A percentile compares a stretch with the other conserved stretches of the same genome.
phyloP scores from a whole-genome alignment of 768 basidiomycete species.

The Tricholoma furcatifolium region DNA sequence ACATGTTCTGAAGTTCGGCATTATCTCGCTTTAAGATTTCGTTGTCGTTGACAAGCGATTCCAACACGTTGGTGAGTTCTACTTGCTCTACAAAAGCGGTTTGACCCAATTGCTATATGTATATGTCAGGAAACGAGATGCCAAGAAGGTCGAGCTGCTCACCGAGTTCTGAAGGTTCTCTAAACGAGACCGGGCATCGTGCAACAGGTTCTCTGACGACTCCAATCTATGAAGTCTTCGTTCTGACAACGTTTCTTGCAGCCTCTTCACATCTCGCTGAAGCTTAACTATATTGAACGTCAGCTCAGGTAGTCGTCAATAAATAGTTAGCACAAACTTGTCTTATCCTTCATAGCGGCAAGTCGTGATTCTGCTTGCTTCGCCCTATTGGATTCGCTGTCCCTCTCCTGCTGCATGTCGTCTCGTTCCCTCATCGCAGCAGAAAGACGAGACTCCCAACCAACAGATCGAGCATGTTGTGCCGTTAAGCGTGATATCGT shows the following conservation, averaged over 20 bases:
- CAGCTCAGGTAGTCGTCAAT: conserved; percentile 1
- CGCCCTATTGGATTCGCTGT: conserved; percentile 66
- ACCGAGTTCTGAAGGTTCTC: conserved; percentile 62
- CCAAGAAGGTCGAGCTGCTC: conserved; percentile 5
- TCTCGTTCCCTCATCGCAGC: conserved; percentile 73
- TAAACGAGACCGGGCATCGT: conserved; percentile 63
- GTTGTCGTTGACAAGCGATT: conserved; percentile 85
- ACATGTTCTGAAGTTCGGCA: conserved; percentile 69
- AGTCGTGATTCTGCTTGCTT: conserved; percentile 67
- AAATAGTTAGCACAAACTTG: conserved; percentile 40
- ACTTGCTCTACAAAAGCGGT: conserved; percentile 47
- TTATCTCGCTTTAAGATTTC: conserved; percentile 81
- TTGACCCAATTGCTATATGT: conserved; percentile 36
- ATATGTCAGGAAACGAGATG: conserved; percentile 16
- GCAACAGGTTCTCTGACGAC: conserved; percentile 63
- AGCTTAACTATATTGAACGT: conserved; percentile 52
- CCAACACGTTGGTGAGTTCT: conserved; percentile 69
- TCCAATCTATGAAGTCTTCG: conserved; percentile 60
- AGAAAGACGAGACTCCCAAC: conserved; percentile 66
- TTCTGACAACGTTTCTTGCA: conserved; percentile 64
- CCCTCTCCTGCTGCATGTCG: conserved; percentile 81
- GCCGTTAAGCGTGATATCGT: conserved; percentile 66
- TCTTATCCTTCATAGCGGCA: conserved; percentile 63
- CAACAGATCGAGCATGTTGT: conserved; percentile 67
- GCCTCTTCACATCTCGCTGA: conserved; percentile 60